phyloP scores from a whole-genome alignment of 768 basidiomycete species.

The Cyclocybe cylindracea region DNA sequence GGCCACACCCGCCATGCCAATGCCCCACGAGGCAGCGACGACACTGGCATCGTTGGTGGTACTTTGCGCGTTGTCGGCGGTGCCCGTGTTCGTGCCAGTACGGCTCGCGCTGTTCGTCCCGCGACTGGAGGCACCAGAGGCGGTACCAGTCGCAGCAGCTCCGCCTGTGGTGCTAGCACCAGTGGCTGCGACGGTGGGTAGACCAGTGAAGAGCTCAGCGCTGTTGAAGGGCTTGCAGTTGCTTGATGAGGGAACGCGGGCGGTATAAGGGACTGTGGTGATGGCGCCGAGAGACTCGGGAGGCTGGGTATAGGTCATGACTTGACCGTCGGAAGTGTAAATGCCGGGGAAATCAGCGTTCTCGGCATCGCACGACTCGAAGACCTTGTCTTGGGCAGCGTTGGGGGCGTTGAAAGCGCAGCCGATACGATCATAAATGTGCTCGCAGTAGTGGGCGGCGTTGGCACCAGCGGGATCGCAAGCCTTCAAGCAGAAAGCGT shows the following conservation, averaged over 20 bases:
- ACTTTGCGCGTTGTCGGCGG: neutral
- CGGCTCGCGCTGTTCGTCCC: neutral
- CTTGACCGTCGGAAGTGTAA: constrained; percentile 38
- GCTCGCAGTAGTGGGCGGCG: constrained; percentile 59
- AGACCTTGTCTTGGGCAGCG: constrained; percentile 54
- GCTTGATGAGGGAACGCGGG: constrained; percentile 39
- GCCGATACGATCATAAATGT: constrained; percentile 76
- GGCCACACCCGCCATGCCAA: constrained; percentile 18
- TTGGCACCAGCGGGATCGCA: constrained; percentile 34
- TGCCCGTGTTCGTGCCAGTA: too few species aligned
- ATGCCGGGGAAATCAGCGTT: constrained; percentile 61
- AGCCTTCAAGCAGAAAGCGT: constrained; percentile 11
- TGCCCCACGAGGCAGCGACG: constrained; percentile 14
- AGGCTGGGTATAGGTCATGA: constrained; percentile 46
- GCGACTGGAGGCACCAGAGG: neutral
- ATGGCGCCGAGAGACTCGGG: constrained; percentile 43
- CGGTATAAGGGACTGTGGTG: constrained; percentile 40
- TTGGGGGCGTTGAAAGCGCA: constrained; percentile 72
- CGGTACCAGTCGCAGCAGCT: neutral
- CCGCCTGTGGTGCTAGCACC: neutral
- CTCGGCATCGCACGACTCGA: constrained; percentile 64
- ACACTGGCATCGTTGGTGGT: constrained; percentile 14
- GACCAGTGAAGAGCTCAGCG: constrained; percentile 25
- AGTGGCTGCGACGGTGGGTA: constrained; percentile 11
- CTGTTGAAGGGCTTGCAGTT: constrained; percentile 33